Evolutionary conservation across 2,329 filamentous ascomycete species (phyloP), one percentile per base, ranked within the genome.

Genomic region (Penicillium sp.): DNA sequence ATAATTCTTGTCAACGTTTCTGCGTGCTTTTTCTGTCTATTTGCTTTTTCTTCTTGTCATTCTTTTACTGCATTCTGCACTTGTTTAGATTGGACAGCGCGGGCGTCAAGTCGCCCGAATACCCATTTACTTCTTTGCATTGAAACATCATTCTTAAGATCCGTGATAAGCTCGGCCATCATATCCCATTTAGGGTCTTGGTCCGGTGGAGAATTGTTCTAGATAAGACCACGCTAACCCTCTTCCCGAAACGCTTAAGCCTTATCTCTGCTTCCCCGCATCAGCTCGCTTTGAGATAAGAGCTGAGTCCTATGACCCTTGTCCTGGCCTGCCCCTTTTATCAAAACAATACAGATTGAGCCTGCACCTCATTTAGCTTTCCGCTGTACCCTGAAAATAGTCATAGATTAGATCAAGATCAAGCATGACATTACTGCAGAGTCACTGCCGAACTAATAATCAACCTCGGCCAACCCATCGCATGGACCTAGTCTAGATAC

Each of bases 181-280:
- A 37, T 22, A 21, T 26, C 46, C 46, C 16, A 10, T 21, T 47
- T 19, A 16, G 27, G 46, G 19, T 49, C 19, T 19, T 49, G 21
- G 27, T 13, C 46, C 46, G 46, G n/a, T 35, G 13, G 46, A 22
- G 21, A 29, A 48, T 1, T 1, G 29, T 6, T 11, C 11, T 21
- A 21, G 33, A 50, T 26, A 50, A 50, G 48, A 3, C 33, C 0
- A 21, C 33, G 29, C 48, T 49, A 50, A 42, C 22, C 35, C 11
- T 50, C 22, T 39, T 50, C 33, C 33, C 48, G 48, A 50, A 42
- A 42, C 24, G 48, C 48, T 50, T 50, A 19, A 42, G 13, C 21
- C 48, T 50, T 50, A 50, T 50, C 48, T 50, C 33, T 19, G 10
- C 11, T 24, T 39, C 48, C 22, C 48, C 48, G 48, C 48, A 42